phyloP scores from a whole-genome alignment of 1,284 basidiomycete genomes.

The Thecaphora thlaspeos region DNA sequence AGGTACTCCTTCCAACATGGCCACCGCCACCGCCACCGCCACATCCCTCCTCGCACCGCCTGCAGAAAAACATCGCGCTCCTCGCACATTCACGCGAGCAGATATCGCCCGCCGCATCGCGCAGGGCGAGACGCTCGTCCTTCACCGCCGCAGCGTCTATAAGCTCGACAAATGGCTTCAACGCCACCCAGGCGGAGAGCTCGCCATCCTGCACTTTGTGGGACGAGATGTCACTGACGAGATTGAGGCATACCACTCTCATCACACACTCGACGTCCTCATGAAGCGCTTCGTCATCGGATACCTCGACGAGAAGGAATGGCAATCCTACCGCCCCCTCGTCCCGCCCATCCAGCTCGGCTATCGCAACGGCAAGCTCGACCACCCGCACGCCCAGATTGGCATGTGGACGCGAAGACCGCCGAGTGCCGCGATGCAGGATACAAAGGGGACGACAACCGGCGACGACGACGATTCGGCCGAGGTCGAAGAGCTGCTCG shows the following conservation, averaged over 20 bases:
- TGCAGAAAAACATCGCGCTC: not conserved
- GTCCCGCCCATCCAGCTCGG: conserved; percentile 86
- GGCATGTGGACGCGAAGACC: conserved; percentile 28
- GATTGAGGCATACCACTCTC: conserved; percentile 85
- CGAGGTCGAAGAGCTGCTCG: conserved; percentile 8
- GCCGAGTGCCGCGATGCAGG: conserved; percentile 1
- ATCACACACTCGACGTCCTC: conserved; percentile 64
- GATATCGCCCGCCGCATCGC: conserved; percentile 51
- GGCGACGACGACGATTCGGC: conserved; percentile 3
- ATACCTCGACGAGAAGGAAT: conserved; percentile 65
- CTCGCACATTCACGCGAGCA: conserved; percentile 36
- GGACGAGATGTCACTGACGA: conserved; percentile 94
- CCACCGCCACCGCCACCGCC: no score
- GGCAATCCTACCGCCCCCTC: conserved; percentile 70
- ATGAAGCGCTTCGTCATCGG: conserved; percentile 76
- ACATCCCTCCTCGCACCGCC: not conserved
- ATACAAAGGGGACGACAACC: not conserved
- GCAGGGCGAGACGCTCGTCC: conserved; percentile 67
- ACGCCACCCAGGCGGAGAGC: conserved; percentile 82
- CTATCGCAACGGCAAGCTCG: conserved; percentile 51
- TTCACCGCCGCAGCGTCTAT: conserved; percentile 76
- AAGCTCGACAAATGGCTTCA: conserved; percentile 79
- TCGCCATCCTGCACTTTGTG: conserved; percentile 90
- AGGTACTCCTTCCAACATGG: no score
- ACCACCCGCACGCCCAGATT: conserved; percentile 53